These are phyloP conservation scores for Lanmaoa rubissima DNA, from an alignment of 768 basidiomycete genomes.

Conservation along the genomic window DNA sequence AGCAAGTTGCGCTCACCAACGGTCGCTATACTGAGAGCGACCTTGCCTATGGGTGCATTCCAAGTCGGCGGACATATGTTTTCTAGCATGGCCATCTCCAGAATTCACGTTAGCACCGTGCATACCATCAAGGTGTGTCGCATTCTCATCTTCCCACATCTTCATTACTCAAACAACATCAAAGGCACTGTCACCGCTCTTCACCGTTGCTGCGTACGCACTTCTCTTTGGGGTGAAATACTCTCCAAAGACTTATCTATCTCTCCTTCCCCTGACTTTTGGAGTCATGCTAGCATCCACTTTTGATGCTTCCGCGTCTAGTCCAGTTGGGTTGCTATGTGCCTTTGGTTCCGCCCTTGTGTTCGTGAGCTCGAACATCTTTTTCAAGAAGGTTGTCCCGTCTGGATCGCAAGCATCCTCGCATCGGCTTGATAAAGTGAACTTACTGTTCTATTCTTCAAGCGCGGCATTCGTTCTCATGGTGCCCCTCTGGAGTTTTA, in stretches of 20 bases:
- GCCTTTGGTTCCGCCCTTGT: slow-evolving; percentile 96
- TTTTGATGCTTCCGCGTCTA: slow-evolving; percentile 87
- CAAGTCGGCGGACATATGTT: slow-evolving; percentile 98
- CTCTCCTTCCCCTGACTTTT: slow-evolving; percentile 89
- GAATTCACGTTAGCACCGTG: slow-evolving; percentile 95
- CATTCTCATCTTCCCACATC: background rate
- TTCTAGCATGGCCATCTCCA: slow-evolving; percentile 94
- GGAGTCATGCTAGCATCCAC: slow-evolving; percentile 98
- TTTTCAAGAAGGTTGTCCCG: slow-evolving; percentile 98
- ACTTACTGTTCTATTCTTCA: slow-evolving; percentile 91
- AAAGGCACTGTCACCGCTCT: slow-evolving; percentile 93
- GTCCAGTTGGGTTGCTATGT: slow-evolving; percentile 82
- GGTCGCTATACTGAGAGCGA: slow-evolving; percentile 67
- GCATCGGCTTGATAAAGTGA: slow-evolving; percentile 95
- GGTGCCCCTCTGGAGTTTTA: slow-evolving; percentile 93
- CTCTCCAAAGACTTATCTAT: slow-evolving; percentile 86
- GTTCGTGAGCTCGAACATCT: slow-evolving; percentile 98
- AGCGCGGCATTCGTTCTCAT: slow-evolving; percentile 93
- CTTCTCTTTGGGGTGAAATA: slow-evolving; percentile 92
- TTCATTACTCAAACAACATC: slow-evolving; percentile 2
- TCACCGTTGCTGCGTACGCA: slow-evolving; percentile 96
- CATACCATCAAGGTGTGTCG: slow-evolving; percentile 93
- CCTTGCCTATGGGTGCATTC: slow-evolving; percentile 94
- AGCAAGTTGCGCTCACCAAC: slow-evolving; percentile 70
- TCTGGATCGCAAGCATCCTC: slow-evolving; percentile 45